Conservation (phyloP, 2,329 filamentous ascomycete genomes). For the Nemania sp. region DNA sequence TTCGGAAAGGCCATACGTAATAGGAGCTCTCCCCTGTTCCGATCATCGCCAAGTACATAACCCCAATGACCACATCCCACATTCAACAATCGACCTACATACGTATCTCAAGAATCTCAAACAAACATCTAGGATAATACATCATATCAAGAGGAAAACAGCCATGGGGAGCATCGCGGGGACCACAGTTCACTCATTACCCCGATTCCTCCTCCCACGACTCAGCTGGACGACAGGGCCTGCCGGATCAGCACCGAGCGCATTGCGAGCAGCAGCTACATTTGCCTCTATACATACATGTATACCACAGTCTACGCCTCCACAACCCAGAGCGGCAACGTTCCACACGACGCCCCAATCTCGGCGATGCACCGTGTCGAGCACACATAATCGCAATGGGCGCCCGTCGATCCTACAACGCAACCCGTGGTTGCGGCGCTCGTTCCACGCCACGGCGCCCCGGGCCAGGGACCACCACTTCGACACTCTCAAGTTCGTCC, state of each 20-base stretch:
- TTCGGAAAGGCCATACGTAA: neutral
- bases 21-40: slow-evolving; percentile 9
- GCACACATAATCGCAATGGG: slow-evolving; percentile 1
- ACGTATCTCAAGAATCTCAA: neutral
- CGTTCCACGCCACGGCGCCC: slow-evolving; percentile 76
- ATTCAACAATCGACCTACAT: neutral
- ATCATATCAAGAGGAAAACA: neutral
- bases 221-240: slow-evolving; percentile 65
- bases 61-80: slow-evolving; percentile 9
- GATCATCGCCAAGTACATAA: slow-evolving; percentile 19
- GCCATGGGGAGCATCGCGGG: slow-evolving; percentile 48
- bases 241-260: slow-evolving; percentile 44
- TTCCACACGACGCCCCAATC: slow-evolving; percentile 45
- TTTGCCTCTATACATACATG: slow-evolving; percentile 45
- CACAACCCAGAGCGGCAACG: slow-evolving; percentile 39
- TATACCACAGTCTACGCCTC: slow-evolving; percentile 38
- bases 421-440: slow-evolving; percentile 53
- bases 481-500: slow-evolving; percentile 97
- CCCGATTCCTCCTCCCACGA: slow-evolving; percentile 66
- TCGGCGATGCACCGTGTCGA: slow-evolving; percentile 30
- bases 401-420: slow-evolving; percentile 44
- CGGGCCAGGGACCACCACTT: slow-evolving; percentile 88
- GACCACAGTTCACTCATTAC: slow-evolving; percentile 57
- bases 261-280: slow-evolving; percentile 48
- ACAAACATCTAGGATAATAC: neutral